Base-by-base conservation (phyloP, 306 rosid species). In the Abrus precatorius region DNA sequence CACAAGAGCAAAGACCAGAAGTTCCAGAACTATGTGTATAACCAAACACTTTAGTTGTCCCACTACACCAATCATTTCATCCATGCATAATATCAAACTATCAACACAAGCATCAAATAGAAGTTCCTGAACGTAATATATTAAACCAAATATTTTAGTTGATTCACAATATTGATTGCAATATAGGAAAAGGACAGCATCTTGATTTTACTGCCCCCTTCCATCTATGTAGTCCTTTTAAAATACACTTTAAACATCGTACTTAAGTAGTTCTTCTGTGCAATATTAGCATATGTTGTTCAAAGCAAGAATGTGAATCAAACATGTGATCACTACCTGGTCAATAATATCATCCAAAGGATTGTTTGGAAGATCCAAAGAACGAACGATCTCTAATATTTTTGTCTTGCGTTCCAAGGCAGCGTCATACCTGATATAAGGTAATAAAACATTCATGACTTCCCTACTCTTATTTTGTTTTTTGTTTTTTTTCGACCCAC, bases 311-410 rank as follows among this genome's bases (percentile, higher is more conserved):
- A 48, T 44, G 27, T 34, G 13, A 77, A 73, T 69, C 28, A 33
- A 82, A 57, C 68, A 78, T 61, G 75, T 65, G 55, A 72, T 48
- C 53, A 68, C 79, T 84, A 92, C 99, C 99, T 93, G 99, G 82
- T 95, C 99, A 80, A 92, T 86, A 74, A 95, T 90, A 85, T 95
- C 99, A 81, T 95, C 99, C 88, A 95, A 80, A 75, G 99, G 99
- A 85, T 95, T 95, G 79, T 93, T 93, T 45, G 99, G 99, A 84
- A 95, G 98, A 88, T 86, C 88, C 93, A 95, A 85, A 12, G 97
- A 76, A 78, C 99, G 98, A 82, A 95, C 84, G 30, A 91, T 89
- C 80, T 85, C 92, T 86, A 89, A 72, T 53, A 93, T 87, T 63
- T 90, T 86, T 63, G 87, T 87, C 90, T 87, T 95, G 27, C 98